phyloP scores from a whole-genome alignment of 116 monocot genomes.

The Iris pallida region DNA sequence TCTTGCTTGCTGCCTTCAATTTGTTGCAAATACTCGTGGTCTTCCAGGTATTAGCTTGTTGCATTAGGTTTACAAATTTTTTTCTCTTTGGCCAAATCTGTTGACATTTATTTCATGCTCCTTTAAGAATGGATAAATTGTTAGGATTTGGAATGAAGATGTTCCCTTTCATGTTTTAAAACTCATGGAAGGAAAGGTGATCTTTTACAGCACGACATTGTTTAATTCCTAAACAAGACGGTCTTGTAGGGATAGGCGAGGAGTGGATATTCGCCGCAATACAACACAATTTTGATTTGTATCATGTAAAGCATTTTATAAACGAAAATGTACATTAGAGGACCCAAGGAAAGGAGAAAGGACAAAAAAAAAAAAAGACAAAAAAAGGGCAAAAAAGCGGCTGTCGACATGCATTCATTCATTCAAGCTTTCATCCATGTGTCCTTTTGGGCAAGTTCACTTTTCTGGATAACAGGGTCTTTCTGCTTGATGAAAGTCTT shows the following conservation, averaged over 20 bases:
- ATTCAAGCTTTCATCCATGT: constrained; percentile 21
- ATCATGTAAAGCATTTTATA: constrained; percentile 31
- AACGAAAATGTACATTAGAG: constrained; percentile 48
- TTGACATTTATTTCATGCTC: too few relatives aligned
- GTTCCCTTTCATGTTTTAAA: not conserved
- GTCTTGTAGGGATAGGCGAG: not conserved
- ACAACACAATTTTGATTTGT: constrained; percentile 53
- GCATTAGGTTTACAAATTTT: not conserved
- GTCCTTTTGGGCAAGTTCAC: not conserved
- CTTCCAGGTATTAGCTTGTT: not conserved
- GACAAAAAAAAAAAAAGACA: constrained; percentile 3
- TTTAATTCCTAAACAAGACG: not conserved
- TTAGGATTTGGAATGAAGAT: too few relatives aligned
- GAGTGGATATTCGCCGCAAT: constrained; percentile 9
- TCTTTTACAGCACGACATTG: not conserved
- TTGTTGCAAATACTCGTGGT: not conserved
- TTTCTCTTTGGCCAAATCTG: not conserved
- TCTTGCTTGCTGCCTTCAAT: not conserved
- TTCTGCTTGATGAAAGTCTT: not conserved
- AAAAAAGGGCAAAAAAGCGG: constrained; percentile 12
- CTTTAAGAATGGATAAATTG: too few relatives aligned
- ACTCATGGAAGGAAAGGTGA: not conserved
- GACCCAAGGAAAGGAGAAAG: not conserved
- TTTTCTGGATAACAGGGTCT: not conserved
- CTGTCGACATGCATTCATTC: constrained; percentile 3